phyloP scores from a whole-genome alignment of 306 rosid genomes.

The Albizia julibrissin region DNA sequence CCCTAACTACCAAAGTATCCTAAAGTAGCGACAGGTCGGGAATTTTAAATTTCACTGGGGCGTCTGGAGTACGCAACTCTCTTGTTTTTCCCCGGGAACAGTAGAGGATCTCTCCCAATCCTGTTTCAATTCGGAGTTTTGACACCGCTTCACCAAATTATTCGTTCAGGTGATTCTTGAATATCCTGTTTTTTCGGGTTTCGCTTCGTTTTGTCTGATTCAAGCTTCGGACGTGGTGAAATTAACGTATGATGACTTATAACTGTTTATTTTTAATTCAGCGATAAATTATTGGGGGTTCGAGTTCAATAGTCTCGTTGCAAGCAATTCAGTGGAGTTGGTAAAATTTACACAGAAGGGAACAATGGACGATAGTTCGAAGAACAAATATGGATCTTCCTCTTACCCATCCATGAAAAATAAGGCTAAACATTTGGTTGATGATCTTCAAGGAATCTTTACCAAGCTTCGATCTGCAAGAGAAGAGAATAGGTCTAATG shows the following conservation, averaged over 20 bases:
- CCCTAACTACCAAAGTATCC: not conserved
- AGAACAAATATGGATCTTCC: conserved; percentile 65
- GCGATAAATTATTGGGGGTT: not conserved
- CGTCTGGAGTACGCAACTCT: not conserved
- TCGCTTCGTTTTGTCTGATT: conserved; percentile 20
- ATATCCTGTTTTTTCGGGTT: not conserved
- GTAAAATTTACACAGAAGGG: conserved; percentile 19
- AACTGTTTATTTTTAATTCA: not conserved
- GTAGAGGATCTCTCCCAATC: not conserved
- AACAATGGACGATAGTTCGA: conserved; percentile 63
- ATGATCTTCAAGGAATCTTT: conserved; percentile 81
- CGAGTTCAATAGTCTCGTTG: not conserved
- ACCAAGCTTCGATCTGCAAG: conserved; percentile 78
- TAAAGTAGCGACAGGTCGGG: not conserved
- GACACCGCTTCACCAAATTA: not conserved
- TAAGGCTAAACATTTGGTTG: conserved; percentile 77
- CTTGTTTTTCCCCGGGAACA: not conserved
- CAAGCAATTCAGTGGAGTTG: not conserved
- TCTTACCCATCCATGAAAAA: conserved; percentile 75
- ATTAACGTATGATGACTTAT: not conserved
- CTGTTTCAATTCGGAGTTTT: not conserved
- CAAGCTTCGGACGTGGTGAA: conserved; percentile 12
- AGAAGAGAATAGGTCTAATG: conserved; percentile 71
- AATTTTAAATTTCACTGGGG: not conserved
- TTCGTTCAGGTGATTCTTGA: not conserved